Percentiles rank a stretch among this genome's conserved stretches.
Conservation (phyloP, 1,284 basidiomycete species). For the Cryptococcus sp. region DNA sequence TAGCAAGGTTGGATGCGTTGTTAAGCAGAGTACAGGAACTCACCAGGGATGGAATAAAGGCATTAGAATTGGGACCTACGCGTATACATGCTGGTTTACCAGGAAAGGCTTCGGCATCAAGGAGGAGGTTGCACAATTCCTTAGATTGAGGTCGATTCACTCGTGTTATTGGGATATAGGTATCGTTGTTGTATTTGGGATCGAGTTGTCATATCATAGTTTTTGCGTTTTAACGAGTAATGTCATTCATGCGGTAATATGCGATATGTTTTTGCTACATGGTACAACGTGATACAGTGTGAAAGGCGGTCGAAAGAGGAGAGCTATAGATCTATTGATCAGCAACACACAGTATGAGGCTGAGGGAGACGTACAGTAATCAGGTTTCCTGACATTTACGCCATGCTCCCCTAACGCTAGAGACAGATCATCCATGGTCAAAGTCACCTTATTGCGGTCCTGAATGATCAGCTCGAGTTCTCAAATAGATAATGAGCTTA, state of each 20-base stretch:
- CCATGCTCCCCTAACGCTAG: constrained; percentile 92
- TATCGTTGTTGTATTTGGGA: too few species aligned
- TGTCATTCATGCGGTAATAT: too few species aligned
- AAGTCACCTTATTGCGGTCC: constrained; percentile 91
- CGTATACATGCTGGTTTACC: too few species aligned
- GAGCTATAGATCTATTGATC: not conserved
- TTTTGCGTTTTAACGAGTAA: too few species aligned
- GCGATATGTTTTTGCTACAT: not conserved
- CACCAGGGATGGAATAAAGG: constrained; percentile 9
- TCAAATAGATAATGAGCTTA: not conserved
- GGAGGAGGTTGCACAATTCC: too few species aligned
- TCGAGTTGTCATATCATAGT: too few species aligned
- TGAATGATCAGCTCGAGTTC: constrained; percentile 33
- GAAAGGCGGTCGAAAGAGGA: not conserved
- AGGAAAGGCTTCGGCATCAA: too few species aligned
- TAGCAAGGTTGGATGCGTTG: constrained; percentile 2
- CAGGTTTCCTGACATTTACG: constrained; percentile 86
- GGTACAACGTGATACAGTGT: not conserved
- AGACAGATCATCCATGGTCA: constrained; percentile 96
- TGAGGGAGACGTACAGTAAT: constrained; percentile 52
- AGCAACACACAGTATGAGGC: not conserved
- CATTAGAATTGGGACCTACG: constrained; percentile 1
- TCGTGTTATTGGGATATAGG: too few species aligned
- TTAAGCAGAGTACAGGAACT: constrained; percentile 4
- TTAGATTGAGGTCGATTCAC: too few species aligned